phyloP scores from a whole-genome alignment of 805 yeast genomes.

The Wickerhamomyces silvicola region DNA sequence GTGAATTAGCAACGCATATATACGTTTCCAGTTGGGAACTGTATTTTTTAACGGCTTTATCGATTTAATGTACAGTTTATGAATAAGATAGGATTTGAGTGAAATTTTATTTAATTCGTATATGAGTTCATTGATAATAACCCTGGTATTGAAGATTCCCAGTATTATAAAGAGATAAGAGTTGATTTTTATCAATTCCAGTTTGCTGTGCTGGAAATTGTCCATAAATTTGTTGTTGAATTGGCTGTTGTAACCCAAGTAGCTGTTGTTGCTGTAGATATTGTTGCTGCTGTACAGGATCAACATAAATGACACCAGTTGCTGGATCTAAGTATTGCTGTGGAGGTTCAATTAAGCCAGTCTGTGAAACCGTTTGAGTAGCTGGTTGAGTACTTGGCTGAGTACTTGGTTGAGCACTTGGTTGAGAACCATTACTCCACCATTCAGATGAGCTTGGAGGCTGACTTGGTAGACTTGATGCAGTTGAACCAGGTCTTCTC shows the following conservation, averaged over 20 bases:
- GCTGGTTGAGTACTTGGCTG: conserved; percentile 26
- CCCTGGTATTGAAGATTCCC: conserved; percentile 39
- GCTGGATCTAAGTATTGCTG: conserved; percentile 68
- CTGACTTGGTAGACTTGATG: conserved; percentile 3
- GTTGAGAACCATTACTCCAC: conserved; percentile 19
- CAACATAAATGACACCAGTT: conserved; percentile 65
- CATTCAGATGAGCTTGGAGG: conserved; percentile 12
- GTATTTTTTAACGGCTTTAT: too few species aligned
- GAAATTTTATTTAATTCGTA: too few species aligned
- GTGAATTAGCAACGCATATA: too few species aligned
- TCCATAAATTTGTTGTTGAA: conserved; percentile 7
- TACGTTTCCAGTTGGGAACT: too few species aligned
- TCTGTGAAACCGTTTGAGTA: conserved; percentile 18
- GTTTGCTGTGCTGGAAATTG: conserved; percentile 7
- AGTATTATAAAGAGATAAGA: conserved; percentile 28
- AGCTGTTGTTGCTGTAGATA: conserved; percentile 21
- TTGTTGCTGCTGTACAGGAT: conserved; percentile 51
- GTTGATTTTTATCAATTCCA: conserved; percentile 14
- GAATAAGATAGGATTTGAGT: too few species aligned
- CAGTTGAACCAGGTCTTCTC: conserved; percentile 21
- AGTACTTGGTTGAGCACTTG: conserved; percentile 27
- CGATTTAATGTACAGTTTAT: too few species aligned
- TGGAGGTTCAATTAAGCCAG: conserved; percentile 36
- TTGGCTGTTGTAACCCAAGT: conserved; percentile 7
- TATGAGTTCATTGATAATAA: too few species aligned